These are phyloP conservation scores for Tinospora cordifolia DNA, from an alignment of 164 flowering plant genomes.

Conservation along the genomic window DNA sequence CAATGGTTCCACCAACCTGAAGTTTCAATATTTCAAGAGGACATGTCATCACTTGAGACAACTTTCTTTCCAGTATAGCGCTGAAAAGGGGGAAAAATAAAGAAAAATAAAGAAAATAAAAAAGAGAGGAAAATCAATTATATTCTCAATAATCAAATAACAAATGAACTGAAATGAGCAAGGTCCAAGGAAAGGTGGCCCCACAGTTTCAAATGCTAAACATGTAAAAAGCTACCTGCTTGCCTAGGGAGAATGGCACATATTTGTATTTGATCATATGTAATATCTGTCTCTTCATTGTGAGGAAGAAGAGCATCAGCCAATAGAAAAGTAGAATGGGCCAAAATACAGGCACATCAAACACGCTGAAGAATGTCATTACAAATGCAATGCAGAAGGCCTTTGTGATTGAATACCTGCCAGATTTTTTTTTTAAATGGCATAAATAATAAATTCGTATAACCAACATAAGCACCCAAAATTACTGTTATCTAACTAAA, in stretches of 20 bases:
- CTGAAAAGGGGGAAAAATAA: slow-evolving; percentile 19
- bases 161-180: not conserved
- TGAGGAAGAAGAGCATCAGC: slow-evolving; percentile 57
- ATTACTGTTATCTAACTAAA: not conserved
- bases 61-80: slow-evolving; percentile 26
- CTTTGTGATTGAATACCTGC: slow-evolving; percentile 65
- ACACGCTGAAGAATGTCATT: slow-evolving; percentile 64
- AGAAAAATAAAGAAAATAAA: too few relatives aligned
- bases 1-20: slow-evolving; percentile 13
- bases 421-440: not conserved
- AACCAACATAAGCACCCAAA: not conserved
- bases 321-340: slow-evolving; percentile 85
- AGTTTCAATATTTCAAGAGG: slow-evolving; percentile 16
- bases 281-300: slow-evolving; percentile 71
- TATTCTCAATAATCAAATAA: not conserved
- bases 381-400: slow-evolving; percentile 75
- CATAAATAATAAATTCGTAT: not conserved
- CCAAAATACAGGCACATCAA: slow-evolving; percentile 92
- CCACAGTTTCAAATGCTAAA: not conserved
- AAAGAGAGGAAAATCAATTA: too few relatives aligned
- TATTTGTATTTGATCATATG: slow-evolving; percentile 89
- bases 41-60: slow-evolving; percentile 15
- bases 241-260: slow-evolving; percentile 71
- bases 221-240: slow-evolving; percentile 44
- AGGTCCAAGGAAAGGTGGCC: not conserved